Evolutionary conservation across 441 rosid genomes (phyloP), one percentile per base, ranked within the genome.

Genomic region (Erysimum cheiri): DNA sequence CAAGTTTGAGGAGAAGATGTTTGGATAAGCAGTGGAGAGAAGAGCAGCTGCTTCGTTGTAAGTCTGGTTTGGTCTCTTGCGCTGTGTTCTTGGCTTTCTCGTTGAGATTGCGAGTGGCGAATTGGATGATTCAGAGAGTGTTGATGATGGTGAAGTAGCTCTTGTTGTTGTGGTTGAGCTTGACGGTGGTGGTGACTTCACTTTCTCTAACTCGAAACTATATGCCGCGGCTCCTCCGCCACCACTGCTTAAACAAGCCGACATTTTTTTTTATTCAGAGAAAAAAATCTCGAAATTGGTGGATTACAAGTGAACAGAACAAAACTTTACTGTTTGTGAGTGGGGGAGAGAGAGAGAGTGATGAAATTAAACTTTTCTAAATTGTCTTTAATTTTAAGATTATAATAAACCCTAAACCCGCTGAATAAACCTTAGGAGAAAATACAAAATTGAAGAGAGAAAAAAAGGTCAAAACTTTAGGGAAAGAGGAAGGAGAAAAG

Each of bases 11-110:
- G 82, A 76, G 84, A 91, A 94, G 57, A 94, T 71, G 69, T 70
- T 84, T 50, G 98, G 98, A 31, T 87, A 91, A 72, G 85, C 97
- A 2, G 93, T 81, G 74, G 96, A 94, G 63, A 94, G 96, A 7
- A 94, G 89, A n/a, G 96, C 90, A 0, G 96, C 97, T 0, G 98
- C 98, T 81, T 94, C 98, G 17, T 87, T 86, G 92, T 91, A 94
- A 48, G 85, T 89, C 76, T 93, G 92, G 69, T 94, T 91, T 6
- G 97, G 96, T 13, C 98, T 81, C 78, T 94, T 94, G 3, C 97
- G 64, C 13, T 84, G 87, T n/a, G 90, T 83, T 29, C 97, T 78
- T 13, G 95, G 80, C 67, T 94, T 94, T 35, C 97, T 74, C 8
- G 96, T 88, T 41, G 95, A 87, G 84, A 91, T 85, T 71, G 88